Percentiles rank a stretch among this genome's conserved stretches.
phyloP scores from a whole-genome alignment of 148 eudicot species.

The Fagopyrum homotropicum region DNA sequence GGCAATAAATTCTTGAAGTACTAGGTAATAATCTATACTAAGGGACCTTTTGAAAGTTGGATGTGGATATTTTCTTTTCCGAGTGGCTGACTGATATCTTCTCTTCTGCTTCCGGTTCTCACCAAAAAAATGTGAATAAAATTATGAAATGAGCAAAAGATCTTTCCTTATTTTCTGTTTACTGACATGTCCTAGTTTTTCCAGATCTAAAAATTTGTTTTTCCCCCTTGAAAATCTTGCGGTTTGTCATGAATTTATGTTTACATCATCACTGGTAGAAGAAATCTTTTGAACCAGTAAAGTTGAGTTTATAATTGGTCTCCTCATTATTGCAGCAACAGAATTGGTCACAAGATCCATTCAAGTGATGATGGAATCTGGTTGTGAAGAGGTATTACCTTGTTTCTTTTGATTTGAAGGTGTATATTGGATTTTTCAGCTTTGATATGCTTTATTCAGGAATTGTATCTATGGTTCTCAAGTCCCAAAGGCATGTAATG shows the following conservation, averaged over 20 bases:
- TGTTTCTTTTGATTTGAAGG: neutral
- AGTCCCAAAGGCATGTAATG: neutral
- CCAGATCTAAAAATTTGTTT: neutral
- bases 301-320: neutral
- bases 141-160: neutral
- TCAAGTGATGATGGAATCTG: slow-evolving; percentile 92
- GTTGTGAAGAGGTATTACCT: slow-evolving; percentile 86
- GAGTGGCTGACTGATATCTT: neutral
- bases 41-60: neutral
- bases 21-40: neutral
- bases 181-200: neutral
- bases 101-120: slow-evolving; percentile 1
- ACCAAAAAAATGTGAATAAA: neutral
- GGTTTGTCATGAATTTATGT: neutral
- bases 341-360: slow-evolving; percentile 87
- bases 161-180: neutral
- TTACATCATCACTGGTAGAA: neutral
- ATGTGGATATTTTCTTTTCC: neutral
- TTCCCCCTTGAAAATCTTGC: neutral
- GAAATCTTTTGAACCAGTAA: neutral
- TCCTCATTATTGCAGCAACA: slow-evolving; percentile 53
- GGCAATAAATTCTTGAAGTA: neutral
- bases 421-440: neutral
- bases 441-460: neutral
- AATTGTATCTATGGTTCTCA: neutral